Conservation (phyloP, 345 rosid species). For the Eucalyptus tenuipes region DNA sequence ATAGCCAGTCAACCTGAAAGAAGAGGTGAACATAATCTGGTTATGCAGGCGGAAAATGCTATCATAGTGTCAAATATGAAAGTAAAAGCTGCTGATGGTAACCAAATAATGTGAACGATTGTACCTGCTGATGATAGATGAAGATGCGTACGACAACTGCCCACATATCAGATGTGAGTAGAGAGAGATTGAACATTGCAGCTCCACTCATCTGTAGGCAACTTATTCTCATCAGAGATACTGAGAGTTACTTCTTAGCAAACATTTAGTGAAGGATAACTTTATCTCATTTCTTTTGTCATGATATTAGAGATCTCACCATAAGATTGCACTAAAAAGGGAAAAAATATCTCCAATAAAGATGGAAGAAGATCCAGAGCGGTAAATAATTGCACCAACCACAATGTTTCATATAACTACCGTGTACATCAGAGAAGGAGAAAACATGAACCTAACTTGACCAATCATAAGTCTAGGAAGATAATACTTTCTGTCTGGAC, state of each 20-base stretch:
- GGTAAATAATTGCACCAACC: neutral
- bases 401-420: neutral
- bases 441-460: neutral
- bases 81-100: neutral
- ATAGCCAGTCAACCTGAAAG: constrained; percentile 49
- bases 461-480: neutral
- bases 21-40: neutral
- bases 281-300: neutral
- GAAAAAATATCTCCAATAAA: neutral
- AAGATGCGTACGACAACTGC: constrained; percentile 31
- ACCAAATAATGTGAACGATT: neutral
- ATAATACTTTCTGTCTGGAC: neutral
- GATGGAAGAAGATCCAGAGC: neutral
- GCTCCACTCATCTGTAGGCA: constrained; percentile 37
- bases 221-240: neutral
- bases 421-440: neutral
- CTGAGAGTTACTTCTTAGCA: neutral
- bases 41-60: neutral
- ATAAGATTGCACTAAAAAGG: neutral
- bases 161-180: constrained; percentile 57
- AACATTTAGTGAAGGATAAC: neutral
- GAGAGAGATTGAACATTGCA: constrained; percentile 39
- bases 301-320: neutral
- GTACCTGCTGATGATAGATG: constrained; percentile 43
- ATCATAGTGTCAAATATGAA: neutral